These are phyloP conservation scores for Alternaria longipes DNA, from an alignment of 2,329 filamentous ascomycete species.

Conservation along the genomic window DNA sequence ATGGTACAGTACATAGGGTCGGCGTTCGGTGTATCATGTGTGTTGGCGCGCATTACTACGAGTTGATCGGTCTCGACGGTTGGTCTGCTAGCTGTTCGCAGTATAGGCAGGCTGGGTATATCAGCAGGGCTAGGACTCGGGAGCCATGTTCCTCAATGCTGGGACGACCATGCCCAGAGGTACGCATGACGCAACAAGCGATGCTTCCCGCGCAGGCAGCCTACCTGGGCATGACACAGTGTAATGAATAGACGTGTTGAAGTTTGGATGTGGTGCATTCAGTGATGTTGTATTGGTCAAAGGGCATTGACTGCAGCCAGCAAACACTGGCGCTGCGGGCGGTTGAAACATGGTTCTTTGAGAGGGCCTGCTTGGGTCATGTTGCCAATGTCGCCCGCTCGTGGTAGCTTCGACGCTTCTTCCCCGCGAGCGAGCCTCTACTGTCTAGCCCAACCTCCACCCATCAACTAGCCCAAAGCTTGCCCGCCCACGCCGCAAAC, in stretches of 20 bases:
- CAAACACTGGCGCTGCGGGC: conserved; percentile 7
- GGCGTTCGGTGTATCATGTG: conserved; percentile 4
- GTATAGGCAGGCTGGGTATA: conserved; percentile 15
- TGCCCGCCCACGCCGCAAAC: conserved; percentile 16
- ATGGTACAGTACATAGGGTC: neutral
- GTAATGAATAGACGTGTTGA: neutral
- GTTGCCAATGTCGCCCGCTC: conserved; percentile 4
- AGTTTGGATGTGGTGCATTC: neutral
- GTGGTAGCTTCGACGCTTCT: conserved; percentile 10
- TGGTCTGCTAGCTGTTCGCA: conserved; percentile 9
- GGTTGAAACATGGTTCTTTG: conserved; percentile 11
- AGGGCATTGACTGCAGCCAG: neutral
- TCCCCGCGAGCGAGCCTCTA: conserved; percentile 21
- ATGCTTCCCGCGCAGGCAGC: conserved; percentile 2
- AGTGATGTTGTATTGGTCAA: neutral
- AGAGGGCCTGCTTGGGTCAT: conserved; percentile 1
- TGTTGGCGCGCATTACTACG: conserved; percentile 6
- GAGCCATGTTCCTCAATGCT: conserved; percentile 9
- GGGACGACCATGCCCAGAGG: conserved; percentile 1
- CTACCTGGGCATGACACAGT: neutral
- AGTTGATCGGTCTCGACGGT: conserved; percentile 11
- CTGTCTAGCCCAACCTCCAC: conserved; percentile 16
- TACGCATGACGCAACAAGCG: conserved; percentile 26
- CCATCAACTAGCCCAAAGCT: conserved; percentile 13
- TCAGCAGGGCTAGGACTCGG: conserved; percentile 9